Evolutionary conservation across 495 filamentous ascomycete species (phyloP), one percentile per base, ranked within the genome.

Genomic region (Talaromyces thailandensis): DNA sequence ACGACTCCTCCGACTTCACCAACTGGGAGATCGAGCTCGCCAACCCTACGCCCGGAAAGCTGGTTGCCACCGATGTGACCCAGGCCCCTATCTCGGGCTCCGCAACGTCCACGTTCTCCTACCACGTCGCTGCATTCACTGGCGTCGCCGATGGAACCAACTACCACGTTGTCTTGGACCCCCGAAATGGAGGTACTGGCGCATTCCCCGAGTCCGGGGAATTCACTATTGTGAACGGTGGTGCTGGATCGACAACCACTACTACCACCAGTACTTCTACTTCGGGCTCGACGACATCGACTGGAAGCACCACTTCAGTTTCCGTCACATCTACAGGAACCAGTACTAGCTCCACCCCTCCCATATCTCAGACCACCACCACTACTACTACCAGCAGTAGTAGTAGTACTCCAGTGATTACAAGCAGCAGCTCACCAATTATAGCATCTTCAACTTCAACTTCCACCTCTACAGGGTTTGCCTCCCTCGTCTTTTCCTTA

Each of bases 1-100:
- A 61, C 59, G 59, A 61, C 43, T 61, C 59, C 21, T 61, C 59
- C 23, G 59, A 61, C 43, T 48, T 28, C 59, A 50, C 43, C 25
- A 48, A 61, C 59, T 61, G 59, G 59, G 59, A 61, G 21, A 61
- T 61, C 43, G 59, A 61, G 43, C 59, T 61, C n/a, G 59, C 37
- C 40, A 59, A 59, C 24, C 57, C 57, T 11, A 16, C 12, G 0
- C 37, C 43, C 11, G 43, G 43, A 37, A 52, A 50, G n/a, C 37
- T 61, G 14, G 12, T 61, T 9, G 59, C 59, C n/a, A 61, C 59
- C 26, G 43, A 52, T 35, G 59, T 61, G 24, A 61, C 25, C 24
- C 59, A 45, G 25, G 3, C 40, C 43, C 12, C 37, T 18, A 28
- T 51, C 45, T 16, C 59, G 18, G 24, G 37, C 4, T 23, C 32